phyloP scores from a whole-genome alignment of 345 rosid species.

The Erysimum cheiranthoides region DNA sequence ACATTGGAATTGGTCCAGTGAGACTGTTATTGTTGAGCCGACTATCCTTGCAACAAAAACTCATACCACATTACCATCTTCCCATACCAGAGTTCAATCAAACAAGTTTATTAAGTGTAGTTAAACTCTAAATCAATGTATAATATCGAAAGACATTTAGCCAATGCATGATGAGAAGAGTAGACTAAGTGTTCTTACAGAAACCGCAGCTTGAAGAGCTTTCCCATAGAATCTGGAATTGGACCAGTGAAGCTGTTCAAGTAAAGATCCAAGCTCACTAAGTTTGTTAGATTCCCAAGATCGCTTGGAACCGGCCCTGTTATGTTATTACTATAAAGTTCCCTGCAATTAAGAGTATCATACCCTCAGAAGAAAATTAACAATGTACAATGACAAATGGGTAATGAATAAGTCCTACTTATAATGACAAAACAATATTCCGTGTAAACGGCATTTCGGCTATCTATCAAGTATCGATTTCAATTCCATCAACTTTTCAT shows the following conservation, averaged over 20 bases:
- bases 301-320: constrained; percentile 88
- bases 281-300: constrained; percentile 89
- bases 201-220: constrained; percentile 82
- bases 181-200: constrained; percentile 63
- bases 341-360: constrained; percentile 59
- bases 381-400: constrained; percentile 16
- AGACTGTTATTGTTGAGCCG: constrained; percentile 95
- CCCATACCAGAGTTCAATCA: background rate
- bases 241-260: constrained; percentile 84
- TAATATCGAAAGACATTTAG: too few species aligned
- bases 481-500: background rate
- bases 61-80: constrained; percentile 30
- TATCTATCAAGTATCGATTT: background rate
- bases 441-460: background rate
- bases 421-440: background rate
- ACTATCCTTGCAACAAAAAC: constrained; percentile 69
- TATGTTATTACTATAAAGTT: constrained; percentile 90
- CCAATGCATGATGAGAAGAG: constrained; percentile 2
- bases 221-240: constrained; percentile 82
- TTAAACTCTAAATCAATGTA: too few species aligned
- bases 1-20: constrained; percentile 80
- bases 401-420: background rate
- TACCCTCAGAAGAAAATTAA: background rate
- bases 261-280: constrained; percentile 99
- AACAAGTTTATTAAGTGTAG: background rate